Percentiles rank a stretch among this genome's conserved stretches.
phyloP scores from a whole-genome alignment of 164 flowering plant species.

The Stephania yunnanensis region DNA sequence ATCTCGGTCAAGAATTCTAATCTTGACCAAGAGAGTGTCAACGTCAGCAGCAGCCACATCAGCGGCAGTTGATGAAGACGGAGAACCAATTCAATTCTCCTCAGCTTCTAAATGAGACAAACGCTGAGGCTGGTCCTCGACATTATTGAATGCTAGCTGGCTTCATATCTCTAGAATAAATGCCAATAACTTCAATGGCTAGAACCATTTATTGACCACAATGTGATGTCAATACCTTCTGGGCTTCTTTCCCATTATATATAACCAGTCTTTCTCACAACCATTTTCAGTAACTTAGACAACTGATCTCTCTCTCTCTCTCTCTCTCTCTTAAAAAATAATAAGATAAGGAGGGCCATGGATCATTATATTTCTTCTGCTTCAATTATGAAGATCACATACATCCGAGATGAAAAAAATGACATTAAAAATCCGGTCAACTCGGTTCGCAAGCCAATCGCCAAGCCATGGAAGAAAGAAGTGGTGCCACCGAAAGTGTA shows the following conservation, averaged over 20 bases:
- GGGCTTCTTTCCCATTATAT: not conserved
- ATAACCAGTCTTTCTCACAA: not conserved
- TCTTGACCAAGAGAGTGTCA: not conserved
- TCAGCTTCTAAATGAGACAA: not conserved
- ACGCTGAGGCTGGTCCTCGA: not conserved
- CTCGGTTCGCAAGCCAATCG: not conserved
- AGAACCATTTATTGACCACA: not conserved
- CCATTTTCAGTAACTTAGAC: not conserved
- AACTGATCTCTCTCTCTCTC: not conserved
- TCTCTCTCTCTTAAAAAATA: not conserved
- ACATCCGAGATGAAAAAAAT: not conserved
- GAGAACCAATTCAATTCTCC: slow-evolving; percentile 1
- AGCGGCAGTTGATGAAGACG: not conserved
- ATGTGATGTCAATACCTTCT: not conserved
- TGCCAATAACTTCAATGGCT: not conserved
- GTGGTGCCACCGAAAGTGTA: too few species aligned
- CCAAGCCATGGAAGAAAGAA: not conserved
- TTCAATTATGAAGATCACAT: not conserved
- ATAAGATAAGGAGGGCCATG: not conserved
- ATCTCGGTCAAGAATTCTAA: not conserved
- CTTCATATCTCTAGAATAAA: not conserved
- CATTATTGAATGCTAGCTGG: not conserved
- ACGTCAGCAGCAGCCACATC: not conserved
- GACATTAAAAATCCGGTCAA: not conserved
- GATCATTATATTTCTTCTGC: not conserved